Evolutionary conservation across 179 eudicot species (phyloP).

Genomic region (Carnegiea gigantea): DNA sequence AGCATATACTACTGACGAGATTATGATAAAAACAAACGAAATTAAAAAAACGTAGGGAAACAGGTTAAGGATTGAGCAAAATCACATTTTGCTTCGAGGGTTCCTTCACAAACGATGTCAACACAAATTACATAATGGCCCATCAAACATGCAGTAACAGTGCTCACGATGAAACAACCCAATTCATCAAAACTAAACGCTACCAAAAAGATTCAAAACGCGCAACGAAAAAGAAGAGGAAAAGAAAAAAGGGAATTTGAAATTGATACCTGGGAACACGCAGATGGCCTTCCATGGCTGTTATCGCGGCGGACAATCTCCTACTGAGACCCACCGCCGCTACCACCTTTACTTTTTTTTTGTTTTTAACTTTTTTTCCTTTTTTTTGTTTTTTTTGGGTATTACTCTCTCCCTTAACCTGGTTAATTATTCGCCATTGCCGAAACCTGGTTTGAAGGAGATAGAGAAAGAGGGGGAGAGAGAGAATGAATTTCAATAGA

Average conservation of each 20-base stretch:
- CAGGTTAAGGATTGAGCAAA: neutral
- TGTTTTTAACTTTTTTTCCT: neutral
- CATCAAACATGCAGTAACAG: neutral
- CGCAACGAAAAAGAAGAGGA: neutral
- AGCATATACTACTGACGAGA: no score
- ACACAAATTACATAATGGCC: neutral
- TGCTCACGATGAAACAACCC: no score
- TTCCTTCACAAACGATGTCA: neutral
- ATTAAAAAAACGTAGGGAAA: neutral
- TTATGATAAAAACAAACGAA: no score
- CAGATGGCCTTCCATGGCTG: constrained; percentile 9
- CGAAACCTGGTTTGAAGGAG: constrained; percentile 2
- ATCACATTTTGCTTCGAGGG: neutral
- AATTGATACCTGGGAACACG: neutral
- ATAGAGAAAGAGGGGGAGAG: neutral
- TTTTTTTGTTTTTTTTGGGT: neutral
- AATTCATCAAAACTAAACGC: no score
- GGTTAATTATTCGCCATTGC: constrained; percentile 17
- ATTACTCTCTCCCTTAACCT: neutral
- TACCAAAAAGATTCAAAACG: no score
- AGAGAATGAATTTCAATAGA: neutral
- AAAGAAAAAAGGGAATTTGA: neutral
- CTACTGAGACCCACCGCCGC: constrained; percentile 20
- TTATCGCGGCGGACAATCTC: constrained; percentile 17
- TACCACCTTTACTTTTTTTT: neutral